Conservation (phyloP, 352 stramenopile genomes). For the Achlya hypogyna region DNA sequence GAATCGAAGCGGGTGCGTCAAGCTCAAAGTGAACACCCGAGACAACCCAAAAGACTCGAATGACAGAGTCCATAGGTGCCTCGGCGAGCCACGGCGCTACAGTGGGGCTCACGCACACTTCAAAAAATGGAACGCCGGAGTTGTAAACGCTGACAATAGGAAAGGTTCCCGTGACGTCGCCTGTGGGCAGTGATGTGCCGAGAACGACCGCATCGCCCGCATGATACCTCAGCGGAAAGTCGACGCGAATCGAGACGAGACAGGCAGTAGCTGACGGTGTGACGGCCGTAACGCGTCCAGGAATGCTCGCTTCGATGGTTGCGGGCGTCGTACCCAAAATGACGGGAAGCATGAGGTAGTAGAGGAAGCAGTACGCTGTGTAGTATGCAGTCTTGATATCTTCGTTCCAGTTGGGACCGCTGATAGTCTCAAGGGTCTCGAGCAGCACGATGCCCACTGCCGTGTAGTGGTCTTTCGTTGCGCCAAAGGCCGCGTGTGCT, state of each 20-base stretch:
- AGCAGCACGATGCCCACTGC: background rate
- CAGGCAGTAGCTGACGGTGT: background rate
- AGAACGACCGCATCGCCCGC: constrained; percentile 8
- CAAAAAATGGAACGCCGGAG: background rate
- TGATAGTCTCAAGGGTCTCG: background rate
- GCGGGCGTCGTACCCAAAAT: background rate
- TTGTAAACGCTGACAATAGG: constrained; percentile 1
- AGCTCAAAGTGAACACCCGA: constrained; percentile 12
- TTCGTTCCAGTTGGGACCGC: background rate
- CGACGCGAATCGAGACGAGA: background rate
- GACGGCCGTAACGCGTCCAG: background rate
- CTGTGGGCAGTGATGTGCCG: background rate
- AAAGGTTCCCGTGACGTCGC: background rate
- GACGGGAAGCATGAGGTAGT: constrained; percentile 9
- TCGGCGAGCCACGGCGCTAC: background rate
- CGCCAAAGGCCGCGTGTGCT: background rate
- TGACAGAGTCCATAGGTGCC: background rate
- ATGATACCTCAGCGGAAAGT: constrained; percentile 12
- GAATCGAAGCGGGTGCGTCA: background rate
- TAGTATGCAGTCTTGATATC: background rate
- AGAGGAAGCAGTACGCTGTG: constrained; percentile 3
- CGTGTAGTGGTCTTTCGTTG: constrained; percentile 2
- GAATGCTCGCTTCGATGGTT: background rate
- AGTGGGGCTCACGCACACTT: background rate
- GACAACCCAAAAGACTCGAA: constrained; percentile 10